These are phyloP conservation scores for Phytophthora sansomeana DNA, from an alignment of 352 stramenopile species.

Conservation along the genomic window DNA sequence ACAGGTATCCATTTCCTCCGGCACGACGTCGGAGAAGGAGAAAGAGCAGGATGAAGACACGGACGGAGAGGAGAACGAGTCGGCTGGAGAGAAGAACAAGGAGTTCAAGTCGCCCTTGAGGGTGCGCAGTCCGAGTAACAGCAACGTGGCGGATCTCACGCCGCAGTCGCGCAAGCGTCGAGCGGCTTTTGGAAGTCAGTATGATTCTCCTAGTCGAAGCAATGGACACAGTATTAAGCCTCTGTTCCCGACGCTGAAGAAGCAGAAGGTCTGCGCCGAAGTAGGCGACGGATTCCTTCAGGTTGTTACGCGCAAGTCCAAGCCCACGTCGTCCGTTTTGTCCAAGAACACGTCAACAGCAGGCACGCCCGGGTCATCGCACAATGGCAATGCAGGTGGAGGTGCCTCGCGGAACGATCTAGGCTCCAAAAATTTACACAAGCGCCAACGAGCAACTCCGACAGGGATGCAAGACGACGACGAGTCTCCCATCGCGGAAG, in stretches of 20 bases:
- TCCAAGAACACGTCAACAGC: slow-evolving; percentile 20
- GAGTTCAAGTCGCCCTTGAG: slow-evolving; percentile 26
- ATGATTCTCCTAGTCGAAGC: slow-evolving; percentile 22
- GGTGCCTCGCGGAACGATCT: slow-evolving; percentile 22
- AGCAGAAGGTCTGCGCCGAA: slow-evolving; percentile 58
- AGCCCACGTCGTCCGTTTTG: slow-evolving; percentile 25
- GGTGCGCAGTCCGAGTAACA: slow-evolving; percentile 32
- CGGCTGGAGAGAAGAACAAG: slow-evolving; percentile 18
- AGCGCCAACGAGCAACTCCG: slow-evolving; percentile 47
- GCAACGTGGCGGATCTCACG: slow-evolving; percentile 35
- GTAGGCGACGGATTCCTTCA: slow-evolving; percentile 48
- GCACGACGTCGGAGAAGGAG: slow-evolving; percentile 16
- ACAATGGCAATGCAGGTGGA: slow-evolving; percentile 24
- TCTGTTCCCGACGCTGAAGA: slow-evolving; percentile 58
- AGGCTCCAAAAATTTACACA: slow-evolving; percentile 50
- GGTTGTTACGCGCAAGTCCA: slow-evolving; percentile 51
- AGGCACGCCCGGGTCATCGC: slow-evolving; percentile 19
- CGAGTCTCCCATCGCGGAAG: slow-evolving; percentile 50
- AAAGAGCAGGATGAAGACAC: slow-evolving; percentile 22
- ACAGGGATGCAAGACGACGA: slow-evolving; percentile 42
- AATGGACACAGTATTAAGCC: slow-evolving; percentile 35
- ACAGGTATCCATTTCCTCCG: slow-evolving; percentile 78
- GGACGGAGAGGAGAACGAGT: slow-evolving; percentile 31
- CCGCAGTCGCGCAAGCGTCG: slow-evolving; percentile 47
- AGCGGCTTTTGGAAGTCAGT: slow-evolving; percentile 29